A percentile compares a stretch with the other conserved stretches of the same genome.
phyloP scores from a whole-genome alignment of 176 grass and related monocot genomes.

The Secale cereale region DNA sequence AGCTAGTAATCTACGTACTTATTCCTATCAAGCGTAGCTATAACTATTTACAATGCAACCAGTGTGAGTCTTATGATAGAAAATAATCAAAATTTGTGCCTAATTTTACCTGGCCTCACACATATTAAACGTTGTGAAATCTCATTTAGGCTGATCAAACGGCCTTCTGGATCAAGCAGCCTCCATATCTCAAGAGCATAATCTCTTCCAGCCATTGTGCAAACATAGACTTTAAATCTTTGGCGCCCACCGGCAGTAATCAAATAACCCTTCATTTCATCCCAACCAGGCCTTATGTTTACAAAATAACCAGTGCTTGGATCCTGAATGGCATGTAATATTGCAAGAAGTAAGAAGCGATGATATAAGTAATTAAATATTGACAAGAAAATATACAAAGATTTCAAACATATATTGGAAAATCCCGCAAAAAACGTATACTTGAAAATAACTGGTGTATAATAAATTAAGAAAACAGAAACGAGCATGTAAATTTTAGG shows the following conservation, averaged over 20 bases:
- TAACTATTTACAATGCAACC: background rate
- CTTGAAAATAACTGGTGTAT: background rate
- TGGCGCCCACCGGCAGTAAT: conserved; percentile 40
- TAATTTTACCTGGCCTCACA: conserved; percentile 50
- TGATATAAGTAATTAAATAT: background rate
- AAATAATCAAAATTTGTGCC: background rate
- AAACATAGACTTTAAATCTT: conserved; percentile 67
- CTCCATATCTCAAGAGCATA: conserved; percentile 71
- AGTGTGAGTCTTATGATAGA: background rate
- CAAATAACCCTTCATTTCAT: conserved; percentile 59
- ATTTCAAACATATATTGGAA: background rate
- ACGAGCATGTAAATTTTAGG: background rate
- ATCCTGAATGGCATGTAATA: conserved; percentile 18
- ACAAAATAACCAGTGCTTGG: conserved; percentile 53
- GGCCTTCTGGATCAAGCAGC: conserved; percentile 55
- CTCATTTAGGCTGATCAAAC: conserved; percentile 47
- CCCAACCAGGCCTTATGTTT: conserved; percentile 62
- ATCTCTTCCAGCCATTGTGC: conserved; percentile 67
- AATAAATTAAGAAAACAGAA: background rate
- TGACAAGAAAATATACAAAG: background rate
- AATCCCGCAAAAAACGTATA: too few relatives aligned
- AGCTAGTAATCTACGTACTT: background rate
- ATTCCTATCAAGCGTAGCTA: background rate
- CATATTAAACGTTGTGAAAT: conserved; percentile 49
- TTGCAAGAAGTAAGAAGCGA: background rate